Percentiles rank a stretch among this genome's conserved stretches.
Conservation (phyloP, 768 basidiomycete genomes). For the Phaffia tasmanica region DNA sequence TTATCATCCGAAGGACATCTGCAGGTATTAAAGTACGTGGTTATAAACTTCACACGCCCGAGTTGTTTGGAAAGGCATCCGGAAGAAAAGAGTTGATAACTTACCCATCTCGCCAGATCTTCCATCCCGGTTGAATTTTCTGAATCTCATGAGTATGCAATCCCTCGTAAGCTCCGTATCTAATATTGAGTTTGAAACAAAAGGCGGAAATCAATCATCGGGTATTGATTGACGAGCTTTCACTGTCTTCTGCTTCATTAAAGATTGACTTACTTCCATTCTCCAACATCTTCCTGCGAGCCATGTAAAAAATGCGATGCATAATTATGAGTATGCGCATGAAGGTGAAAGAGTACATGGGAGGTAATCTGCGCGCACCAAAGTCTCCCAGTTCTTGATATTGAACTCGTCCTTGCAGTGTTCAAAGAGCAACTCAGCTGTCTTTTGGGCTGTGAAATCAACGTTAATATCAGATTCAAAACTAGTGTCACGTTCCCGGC, state of each 20-base stretch:
- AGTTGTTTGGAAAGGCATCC: background rate
- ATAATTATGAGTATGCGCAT: no score
- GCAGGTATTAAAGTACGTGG: background rate
- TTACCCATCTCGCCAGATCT: constrained; percentile 23
- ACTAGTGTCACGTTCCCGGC: no score
- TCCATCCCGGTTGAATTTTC: constrained; percentile 20
- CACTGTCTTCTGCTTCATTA: no score
- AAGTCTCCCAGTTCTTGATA: constrained; percentile 16
- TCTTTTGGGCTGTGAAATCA: constrained; percentile 10
- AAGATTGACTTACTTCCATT: constrained; percentile 14
- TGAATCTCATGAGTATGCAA: constrained; percentile 18
- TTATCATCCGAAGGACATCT: constrained; percentile 21
- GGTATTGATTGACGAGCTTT: no score
- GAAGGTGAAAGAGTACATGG: no score
- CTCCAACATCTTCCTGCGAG: constrained; percentile 13
- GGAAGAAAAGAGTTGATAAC: background rate
- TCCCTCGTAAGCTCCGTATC: constrained; percentile 25
- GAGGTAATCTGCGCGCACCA: background rate
- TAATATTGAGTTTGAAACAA: no score
- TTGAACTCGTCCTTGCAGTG: background rate
- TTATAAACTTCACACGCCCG: background rate
- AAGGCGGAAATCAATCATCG: no score
- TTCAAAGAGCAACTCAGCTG: constrained; percentile 20
- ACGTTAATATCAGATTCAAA: no score
- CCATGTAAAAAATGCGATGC: no score